These are phyloP conservation scores for Termitomyces sp. DNA, from an alignment of 768 basidiomycete species.

Conservation along the genomic window DNA sequence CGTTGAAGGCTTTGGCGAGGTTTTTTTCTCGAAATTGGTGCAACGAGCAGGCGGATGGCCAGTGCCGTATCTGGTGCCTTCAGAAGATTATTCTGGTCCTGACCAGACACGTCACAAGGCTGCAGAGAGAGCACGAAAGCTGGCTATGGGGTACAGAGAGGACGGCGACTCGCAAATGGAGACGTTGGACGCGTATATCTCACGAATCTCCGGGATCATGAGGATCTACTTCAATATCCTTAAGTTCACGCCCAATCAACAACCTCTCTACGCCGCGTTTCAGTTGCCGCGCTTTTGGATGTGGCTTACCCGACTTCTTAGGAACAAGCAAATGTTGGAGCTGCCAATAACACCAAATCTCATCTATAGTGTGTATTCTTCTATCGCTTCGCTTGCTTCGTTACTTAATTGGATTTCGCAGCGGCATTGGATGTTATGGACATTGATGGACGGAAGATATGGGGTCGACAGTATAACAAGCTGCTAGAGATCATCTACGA, in stretches of 20 bases:
- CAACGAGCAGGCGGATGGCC: conserved; percentile 90
- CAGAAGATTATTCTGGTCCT: conserved; percentile 41
- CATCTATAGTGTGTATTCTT: conserved; percentile 52
- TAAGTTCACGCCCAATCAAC: conserved; percentile 30
- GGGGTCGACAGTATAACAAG: conserved; percentile 81
- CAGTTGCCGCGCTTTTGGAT: conserved; percentile 64
- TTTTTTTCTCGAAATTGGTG: conserved; percentile 81
- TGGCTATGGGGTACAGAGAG: conserved; percentile 56
- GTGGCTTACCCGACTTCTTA: conserved; percentile 63
- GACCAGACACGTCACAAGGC: conserved; percentile 40
- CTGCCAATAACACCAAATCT: conserved; percentile 61
- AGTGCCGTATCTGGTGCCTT: conserved; percentile 59
- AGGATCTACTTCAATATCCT: conserved; percentile 83
- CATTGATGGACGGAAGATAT: conserved; percentile 49
- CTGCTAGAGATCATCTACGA: conserved; percentile 62
- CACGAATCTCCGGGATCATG: conserved; percentile 73
- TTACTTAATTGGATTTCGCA: conserved; percentile 22
- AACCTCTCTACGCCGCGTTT: conserved; percentile 49
- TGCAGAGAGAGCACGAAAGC: conserved; percentile 29
- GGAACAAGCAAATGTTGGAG: conserved; percentile 44
- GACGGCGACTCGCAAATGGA: conserved; percentile 44
- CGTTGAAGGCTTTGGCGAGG: conserved; percentile 55
- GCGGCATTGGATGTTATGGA: conserved; percentile 74
- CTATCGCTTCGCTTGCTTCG: background rate
- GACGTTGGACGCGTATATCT: conserved; percentile 51